These are phyloP conservation scores for Batrachochytrium dendrobatidis DNA, from an alignment of 371 early-diverging fungal genomes.

Conservation along the genomic window DNA sequence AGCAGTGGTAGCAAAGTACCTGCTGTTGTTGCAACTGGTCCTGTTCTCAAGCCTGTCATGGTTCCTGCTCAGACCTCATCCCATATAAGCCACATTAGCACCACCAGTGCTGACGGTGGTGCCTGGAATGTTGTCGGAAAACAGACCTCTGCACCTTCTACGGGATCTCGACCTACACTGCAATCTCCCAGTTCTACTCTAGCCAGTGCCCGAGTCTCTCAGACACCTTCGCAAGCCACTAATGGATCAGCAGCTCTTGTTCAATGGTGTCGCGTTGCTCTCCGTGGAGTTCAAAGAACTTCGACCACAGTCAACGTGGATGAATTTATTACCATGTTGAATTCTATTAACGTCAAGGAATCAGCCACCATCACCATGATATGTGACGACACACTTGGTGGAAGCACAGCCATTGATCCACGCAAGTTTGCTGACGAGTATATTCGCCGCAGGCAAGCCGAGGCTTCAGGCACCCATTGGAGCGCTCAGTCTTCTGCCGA, in stretches of 20 bases:
- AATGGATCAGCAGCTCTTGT: not conserved
- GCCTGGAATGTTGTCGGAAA: constrained; percentile 34
- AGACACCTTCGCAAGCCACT: not conserved
- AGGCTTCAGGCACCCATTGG: not conserved
- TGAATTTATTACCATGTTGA: constrained; percentile 41
- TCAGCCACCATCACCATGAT: constrained; percentile 27
- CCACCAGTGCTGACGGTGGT: constrained; percentile 6
- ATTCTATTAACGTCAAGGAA: constrained; percentile 33
- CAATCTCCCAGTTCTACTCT: constrained; percentile 4
- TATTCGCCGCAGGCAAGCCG: constrained; percentile 25
- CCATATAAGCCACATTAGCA: constrained; percentile 6
- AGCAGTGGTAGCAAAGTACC: constrained; percentile 6
- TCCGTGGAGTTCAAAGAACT: not conserved
- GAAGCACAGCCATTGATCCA: constrained; percentile 44
- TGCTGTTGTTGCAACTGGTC: constrained; percentile 18
- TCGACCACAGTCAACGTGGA: constrained; percentile 17
- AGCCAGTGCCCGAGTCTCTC: not conserved
- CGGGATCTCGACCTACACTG: not conserved
- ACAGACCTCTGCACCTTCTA: not conserved
- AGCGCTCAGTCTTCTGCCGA: not conserved
- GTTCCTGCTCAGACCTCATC: not conserved
- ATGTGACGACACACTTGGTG: constrained; percentile 48
- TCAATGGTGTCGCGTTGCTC: not conserved
- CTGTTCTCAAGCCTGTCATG: constrained; percentile 19
- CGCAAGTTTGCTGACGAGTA: constrained; percentile 48